Evolutionary conservation across 179 eudicot genomes (phyloP).

Genomic region (Heliamphora pulchella): DNA sequence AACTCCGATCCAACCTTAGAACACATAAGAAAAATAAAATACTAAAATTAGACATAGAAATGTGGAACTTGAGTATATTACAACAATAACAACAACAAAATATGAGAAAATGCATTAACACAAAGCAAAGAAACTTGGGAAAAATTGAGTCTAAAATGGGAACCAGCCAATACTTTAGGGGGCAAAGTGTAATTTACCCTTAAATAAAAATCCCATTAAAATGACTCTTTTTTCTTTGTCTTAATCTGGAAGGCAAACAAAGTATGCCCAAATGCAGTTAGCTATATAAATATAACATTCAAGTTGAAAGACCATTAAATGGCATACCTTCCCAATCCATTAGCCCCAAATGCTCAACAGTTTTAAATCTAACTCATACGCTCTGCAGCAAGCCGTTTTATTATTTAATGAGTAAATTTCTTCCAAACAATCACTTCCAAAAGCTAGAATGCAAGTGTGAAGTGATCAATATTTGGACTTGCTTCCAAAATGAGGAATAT

Average conservation of each 20-base stretch:
- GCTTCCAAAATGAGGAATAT: too few relatives aligned
- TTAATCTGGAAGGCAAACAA: background rate
- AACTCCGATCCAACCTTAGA: too few relatives aligned
- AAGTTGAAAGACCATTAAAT: conserved; percentile 5
- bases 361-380: background rate
- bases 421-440: background rate
- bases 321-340: background rate
- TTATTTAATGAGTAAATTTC: background rate
- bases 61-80: too few relatives aligned
- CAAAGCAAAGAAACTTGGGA: too few relatives aligned
- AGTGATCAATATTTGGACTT: background rate
- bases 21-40: too few relatives aligned
- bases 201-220: background rate
- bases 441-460: background rate
- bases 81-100: too few relatives aligned
- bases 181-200: background rate
- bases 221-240: background rate
- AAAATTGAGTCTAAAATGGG: too few relatives aligned
- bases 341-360: background rate
- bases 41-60: too few relatives aligned
- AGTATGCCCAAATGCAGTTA: background rate
- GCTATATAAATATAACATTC: background rate
- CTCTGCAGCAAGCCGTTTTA: background rate
- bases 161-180: background rate
- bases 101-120: too few relatives aligned